A percentile compares a stretch with the other conserved stretches of the same genome.
phyloP scores from a whole-genome alignment of 1,139 yeast species.

The Debaryomyces coudertii region DNA sequence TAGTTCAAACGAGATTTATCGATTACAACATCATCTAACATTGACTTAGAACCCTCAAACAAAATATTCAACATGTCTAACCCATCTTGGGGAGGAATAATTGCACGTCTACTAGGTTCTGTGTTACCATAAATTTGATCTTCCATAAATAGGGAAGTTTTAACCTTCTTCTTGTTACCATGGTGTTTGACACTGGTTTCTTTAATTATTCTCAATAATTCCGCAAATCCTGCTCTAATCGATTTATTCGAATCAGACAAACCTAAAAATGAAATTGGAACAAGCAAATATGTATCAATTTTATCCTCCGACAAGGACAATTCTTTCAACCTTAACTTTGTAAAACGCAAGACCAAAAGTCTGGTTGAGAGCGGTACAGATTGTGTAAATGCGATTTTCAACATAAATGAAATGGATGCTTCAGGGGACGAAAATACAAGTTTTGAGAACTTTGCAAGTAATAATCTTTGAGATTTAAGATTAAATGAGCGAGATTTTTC shows the following conservation, averaged over 20 bases:
- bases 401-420: constrained; percentile 54
- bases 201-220: constrained; percentile 26
- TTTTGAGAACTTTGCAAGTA: constrained; percentile 24
- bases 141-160: constrained; percentile 38
- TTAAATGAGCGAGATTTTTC: constrained; percentile 28
- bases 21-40: constrained; percentile 32
- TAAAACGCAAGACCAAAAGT: constrained; percentile 44
- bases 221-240: constrained; percentile 32
- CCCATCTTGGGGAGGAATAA: constrained; percentile 70
- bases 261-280: constrained; percentile 43
- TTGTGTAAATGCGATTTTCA: constrained; percentile 60
- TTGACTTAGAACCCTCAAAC: constrained; percentile 22
- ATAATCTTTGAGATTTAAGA: constrained; percentile 18
- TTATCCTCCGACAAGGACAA: constrained; percentile 24
- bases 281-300: constrained; percentile 35
- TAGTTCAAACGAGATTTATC: constrained; percentile 32
- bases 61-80: constrained; percentile 50
- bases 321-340: constrained; percentile 39
- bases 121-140: constrained; percentile 44
- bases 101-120: constrained; percentile 47
- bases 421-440: constrained; percentile 33
- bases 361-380: constrained; percentile 61
- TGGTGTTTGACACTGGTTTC: constrained; percentile 24
- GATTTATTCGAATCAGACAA: constrained; percentile 33
- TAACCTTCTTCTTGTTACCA: constrained; percentile 25